Evolutionary conservation across 768 basidiomycete species (phyloP).

Genomic region (Suillus luteus): DNA sequence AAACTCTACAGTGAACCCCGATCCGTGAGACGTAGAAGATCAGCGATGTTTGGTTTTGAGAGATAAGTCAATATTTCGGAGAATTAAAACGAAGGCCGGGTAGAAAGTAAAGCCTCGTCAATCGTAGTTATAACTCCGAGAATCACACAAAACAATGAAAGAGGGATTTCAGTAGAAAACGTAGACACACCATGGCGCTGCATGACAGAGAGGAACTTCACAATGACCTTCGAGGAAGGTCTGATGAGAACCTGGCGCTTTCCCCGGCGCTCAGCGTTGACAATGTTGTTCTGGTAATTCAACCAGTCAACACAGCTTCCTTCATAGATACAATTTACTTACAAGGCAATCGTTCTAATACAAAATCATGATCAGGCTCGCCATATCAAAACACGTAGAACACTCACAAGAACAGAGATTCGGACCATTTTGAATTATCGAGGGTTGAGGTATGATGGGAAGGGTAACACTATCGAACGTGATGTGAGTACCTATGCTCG

Average conservation of each 20-base stretch:
- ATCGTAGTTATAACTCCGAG: slow-evolving; percentile 89
- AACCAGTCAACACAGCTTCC: not conserved
- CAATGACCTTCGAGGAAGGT: slow-evolving; percentile 96
- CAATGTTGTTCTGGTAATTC: slow-evolving; percentile 85
- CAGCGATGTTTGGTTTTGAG: slow-evolving; percentile 63
- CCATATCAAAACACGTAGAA: not conserved
- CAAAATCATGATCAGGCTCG: not conserved
- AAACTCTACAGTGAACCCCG: slow-evolving; percentile 38
- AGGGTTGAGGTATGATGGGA: slow-evolving; percentile 12
- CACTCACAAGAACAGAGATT: slow-evolving; percentile 73
- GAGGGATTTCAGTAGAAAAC: slow-evolving; percentile 4
- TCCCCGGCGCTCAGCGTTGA: slow-evolving; percentile 99
- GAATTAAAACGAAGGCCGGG: slow-evolving; percentile 82
- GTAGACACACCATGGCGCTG: slow-evolving; percentile 90
- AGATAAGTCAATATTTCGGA: slow-evolving; percentile 66
- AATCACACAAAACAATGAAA: slow-evolving; percentile 39
- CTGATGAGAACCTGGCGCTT: slow-evolving; percentile 99
- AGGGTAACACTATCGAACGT: slow-evolving; percentile 27
- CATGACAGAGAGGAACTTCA: slow-evolving; percentile 98
- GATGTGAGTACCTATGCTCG: slow-evolving; percentile 54
- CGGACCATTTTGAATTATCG: slow-evolving; percentile 70
- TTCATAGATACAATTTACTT: slow-evolving; percentile 20
- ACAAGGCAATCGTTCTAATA: slow-evolving; percentile 61
- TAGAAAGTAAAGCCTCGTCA: slow-evolving; percentile 56
- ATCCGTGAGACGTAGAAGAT: slow-evolving; percentile 20